Conservation (phyloP, 805 yeast species). For the Hanseniaspora taiwanica region DNA sequence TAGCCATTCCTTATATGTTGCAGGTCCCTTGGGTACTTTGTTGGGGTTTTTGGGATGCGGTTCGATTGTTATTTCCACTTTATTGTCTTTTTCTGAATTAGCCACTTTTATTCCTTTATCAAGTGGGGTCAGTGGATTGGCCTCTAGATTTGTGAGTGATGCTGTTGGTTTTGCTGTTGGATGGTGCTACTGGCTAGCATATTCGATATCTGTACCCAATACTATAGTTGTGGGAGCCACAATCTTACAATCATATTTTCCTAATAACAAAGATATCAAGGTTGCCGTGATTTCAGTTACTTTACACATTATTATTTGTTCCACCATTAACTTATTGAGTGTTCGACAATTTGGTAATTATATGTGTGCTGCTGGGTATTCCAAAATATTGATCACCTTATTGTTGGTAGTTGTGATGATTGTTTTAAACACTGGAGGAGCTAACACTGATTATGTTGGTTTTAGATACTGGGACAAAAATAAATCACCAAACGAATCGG, state of each 20-base stretch:
- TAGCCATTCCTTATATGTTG: slow-evolving; percentile 39
- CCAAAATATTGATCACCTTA: slow-evolving; percentile 40
- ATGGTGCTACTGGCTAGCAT: slow-evolving; percentile 45
- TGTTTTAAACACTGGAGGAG: slow-evolving; percentile 46
- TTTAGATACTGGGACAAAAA: slow-evolving; percentile 49
- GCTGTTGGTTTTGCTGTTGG: slow-evolving; percentile 61
- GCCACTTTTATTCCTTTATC: slow-evolving; percentile 50
- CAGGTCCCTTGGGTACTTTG: slow-evolving; percentile 42
- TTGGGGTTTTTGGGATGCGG: slow-evolving; percentile 55
- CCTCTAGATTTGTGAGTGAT: slow-evolving; percentile 50
- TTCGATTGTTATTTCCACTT: slow-evolving; percentile 47
- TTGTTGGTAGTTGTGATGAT: slow-evolving; percentile 47
- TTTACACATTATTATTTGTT: slow-evolving; percentile 35
- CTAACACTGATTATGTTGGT: slow-evolving; percentile 32
- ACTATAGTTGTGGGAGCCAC: slow-evolving; percentile 54
- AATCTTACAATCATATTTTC: slow-evolving; percentile 49
- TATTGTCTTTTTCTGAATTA: slow-evolving; percentile 49
- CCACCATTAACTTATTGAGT: slow-evolving; percentile 46
- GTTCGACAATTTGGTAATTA: slow-evolving; percentile 65
- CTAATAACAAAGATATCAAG: slow-evolving; percentile 35
- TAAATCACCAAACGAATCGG: slow-evolving; percentile 24
- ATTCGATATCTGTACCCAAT: slow-evolving; percentile 44
- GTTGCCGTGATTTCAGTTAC: slow-evolving; percentile 55
- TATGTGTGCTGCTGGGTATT: slow-evolving; percentile 47
- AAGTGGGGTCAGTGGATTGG: slow-evolving; percentile 50